Evolutionary conservation across 441 rosid species (phyloP).

Genomic region (Corymbia calophylla): DNA sequence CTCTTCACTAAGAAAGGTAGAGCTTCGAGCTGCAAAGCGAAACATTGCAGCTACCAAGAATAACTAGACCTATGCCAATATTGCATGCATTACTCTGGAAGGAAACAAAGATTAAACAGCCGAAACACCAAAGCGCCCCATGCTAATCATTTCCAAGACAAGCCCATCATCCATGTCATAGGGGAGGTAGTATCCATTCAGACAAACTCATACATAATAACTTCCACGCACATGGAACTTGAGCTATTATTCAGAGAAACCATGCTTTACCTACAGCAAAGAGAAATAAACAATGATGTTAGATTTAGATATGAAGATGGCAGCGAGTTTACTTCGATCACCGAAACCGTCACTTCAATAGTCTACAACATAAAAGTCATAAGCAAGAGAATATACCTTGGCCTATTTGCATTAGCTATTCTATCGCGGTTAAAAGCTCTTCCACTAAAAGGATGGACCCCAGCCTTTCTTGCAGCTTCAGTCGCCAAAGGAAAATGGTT

Average conservation of each 20-base stretch:
- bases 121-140: background rate
- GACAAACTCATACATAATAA: constrained; percentile 13
- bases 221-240: constrained; percentile 23
- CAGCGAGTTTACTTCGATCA: background rate
- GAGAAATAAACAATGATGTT: background rate
- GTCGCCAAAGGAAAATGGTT: constrained; percentile 56
- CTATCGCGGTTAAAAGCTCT: constrained; percentile 43
- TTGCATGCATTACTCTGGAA: background rate
- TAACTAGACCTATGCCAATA: background rate
- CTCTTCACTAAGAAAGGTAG: background rate
- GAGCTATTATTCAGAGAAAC: constrained; percentile 18
- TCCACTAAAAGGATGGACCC: constrained; percentile 33
- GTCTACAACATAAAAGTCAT: background rate
- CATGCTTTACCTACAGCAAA: constrained; percentile 45
- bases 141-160: background rate
- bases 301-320: background rate
- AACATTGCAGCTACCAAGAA: background rate
- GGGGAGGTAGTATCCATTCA: background rate
- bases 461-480: constrained; percentile 54
- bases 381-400: constrained; percentile 41
- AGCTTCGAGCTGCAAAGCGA: background rate
- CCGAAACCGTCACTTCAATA: background rate
- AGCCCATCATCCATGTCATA: background rate
- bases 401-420: constrained; percentile 36
- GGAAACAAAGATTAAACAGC: background rate